Percentiles rank a stretch among this genome's conserved stretches.
phyloP scores from a whole-genome alignment of 768 basidiomycete species.

The Piloderma croceum region DNA sequence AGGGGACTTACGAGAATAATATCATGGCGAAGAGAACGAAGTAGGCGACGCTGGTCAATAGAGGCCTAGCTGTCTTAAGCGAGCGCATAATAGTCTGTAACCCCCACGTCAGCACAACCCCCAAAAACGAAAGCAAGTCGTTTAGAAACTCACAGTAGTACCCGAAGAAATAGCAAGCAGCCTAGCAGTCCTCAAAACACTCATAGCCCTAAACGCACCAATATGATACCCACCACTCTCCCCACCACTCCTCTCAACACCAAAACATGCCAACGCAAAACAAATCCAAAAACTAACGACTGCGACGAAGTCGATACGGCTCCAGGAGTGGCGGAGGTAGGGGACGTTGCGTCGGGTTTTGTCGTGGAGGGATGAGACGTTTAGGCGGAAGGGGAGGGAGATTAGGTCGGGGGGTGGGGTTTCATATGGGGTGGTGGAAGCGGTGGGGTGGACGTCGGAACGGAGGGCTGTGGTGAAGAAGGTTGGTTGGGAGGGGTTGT shows the following conservation, averaged over 20 bases:
- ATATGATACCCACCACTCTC: slow-evolving; percentile 71
- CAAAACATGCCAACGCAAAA: slow-evolving; percentile 64
- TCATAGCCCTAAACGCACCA: slow-evolving; percentile 84
- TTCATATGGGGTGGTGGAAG: too few species aligned
- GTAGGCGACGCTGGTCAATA: slow-evolving; percentile 85
- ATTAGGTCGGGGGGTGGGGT: slow-evolving; percentile 24
- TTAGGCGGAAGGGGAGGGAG: slow-evolving; percentile 57
- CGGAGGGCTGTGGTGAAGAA: slow-evolving; percentile 46
- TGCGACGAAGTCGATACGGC: slow-evolving; percentile 82
- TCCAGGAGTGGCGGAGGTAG: slow-evolving; percentile 91
- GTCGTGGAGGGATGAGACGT: slow-evolving; percentile 47
- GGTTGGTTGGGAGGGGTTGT: slow-evolving; percentile 42
- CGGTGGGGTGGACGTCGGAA: slow-evolving; percentile 27
- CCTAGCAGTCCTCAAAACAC: slow-evolving; percentile 76
- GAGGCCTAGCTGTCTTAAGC: slow-evolving; percentile 81
- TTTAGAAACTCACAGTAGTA: slow-evolving; percentile 62
- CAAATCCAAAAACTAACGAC: slow-evolving; percentile 83
- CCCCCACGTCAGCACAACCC: slow-evolving; percentile 7
- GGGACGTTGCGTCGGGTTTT: slow-evolving; percentile 69
- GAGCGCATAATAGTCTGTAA: slow-evolving; percentile 81
- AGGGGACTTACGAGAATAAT: slow-evolving; percentile 71
- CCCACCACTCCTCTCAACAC: slow-evolving; percentile 60
- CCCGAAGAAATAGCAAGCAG: slow-evolving; percentile 85
- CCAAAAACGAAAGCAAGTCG: not conserved
- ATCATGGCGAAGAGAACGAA: slow-evolving; percentile 89